phyloP scores from a whole-genome alignment of 441 rosid genomes.

The Flueggea neowawraea region DNA sequence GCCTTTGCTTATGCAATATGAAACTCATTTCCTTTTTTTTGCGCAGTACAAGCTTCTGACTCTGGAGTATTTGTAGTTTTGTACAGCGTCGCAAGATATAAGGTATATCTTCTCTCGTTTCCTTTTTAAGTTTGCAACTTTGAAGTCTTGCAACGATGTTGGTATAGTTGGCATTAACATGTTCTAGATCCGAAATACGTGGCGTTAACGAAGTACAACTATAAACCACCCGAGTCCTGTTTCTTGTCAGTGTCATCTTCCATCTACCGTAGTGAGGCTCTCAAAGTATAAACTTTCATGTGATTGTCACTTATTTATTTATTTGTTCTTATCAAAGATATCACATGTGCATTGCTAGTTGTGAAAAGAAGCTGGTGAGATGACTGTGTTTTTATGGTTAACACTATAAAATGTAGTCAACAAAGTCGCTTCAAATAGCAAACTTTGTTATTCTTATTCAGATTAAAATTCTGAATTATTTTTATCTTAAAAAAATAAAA shows the following conservation, averaged over 20 bases:
- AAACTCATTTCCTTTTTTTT: too few species aligned
- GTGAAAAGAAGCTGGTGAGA: too few species aligned
- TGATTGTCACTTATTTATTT: neutral
- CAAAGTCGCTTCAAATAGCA: too few species aligned
- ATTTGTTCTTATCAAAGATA: neutral
- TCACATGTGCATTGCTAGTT: neutral
- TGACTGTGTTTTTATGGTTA: neutral
- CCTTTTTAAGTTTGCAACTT: neutral
- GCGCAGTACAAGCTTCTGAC: too few species aligned
- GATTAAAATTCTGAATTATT: neutral
- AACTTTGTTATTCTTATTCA: neutral
- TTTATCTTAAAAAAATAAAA: too few species aligned
- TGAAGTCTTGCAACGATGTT: neutral
- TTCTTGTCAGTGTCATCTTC: neutral
- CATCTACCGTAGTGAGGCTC: too few species aligned
- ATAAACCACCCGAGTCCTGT: neutral
- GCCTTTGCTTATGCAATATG: too few species aligned
- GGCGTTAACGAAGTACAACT: neutral
- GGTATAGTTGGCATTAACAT: slow-evolving; percentile 4
- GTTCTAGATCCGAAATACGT: neutral
- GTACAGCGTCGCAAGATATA: too few species aligned
- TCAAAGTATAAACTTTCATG: too few species aligned
- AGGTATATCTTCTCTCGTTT: neutral
- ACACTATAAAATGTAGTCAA: too few species aligned
- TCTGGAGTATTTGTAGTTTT: too few species aligned